Conservation (phyloP, 352 stramenopile species). For the Pythium plurisporium region DNA sequence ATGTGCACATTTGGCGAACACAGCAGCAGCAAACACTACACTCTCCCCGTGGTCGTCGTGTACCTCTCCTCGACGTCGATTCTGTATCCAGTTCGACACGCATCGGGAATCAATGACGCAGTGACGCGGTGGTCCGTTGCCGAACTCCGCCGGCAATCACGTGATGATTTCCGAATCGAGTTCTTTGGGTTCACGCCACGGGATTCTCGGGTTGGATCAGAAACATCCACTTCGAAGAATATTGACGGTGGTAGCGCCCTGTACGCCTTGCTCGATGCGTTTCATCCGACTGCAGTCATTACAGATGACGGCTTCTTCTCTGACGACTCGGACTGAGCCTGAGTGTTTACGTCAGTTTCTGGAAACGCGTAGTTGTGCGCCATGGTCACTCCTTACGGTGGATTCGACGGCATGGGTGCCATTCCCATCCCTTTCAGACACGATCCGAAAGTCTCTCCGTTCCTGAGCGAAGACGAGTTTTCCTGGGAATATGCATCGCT, state of each 20-base stretch:
- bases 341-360: conserved; percentile 16
- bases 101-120: conserved; percentile 47
- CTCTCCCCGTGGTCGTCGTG: conserved; percentile 41
- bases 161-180: conserved; percentile 27
- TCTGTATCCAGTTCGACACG: conserved; percentile 53
- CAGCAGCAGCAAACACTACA: conserved; percentile 35
- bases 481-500: conserved; percentile 1
- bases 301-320: conserved; percentile 22
- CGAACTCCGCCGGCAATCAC: conserved; percentile 44
- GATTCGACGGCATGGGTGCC: conserved; percentile 54
- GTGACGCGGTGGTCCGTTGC: conserved; percentile 46
- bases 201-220: conserved; percentile 24
- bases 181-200: conserved; percentile 41
- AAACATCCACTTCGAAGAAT: background rate
- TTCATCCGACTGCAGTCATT: conserved; percentile 8
- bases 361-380: conserved; percentile 28
- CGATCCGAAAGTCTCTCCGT: conserved; percentile 36
- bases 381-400: conserved; percentile 54
- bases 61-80: conserved; percentile 42
- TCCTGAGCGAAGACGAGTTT: conserved; percentile 18
- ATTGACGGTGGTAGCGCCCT: conserved; percentile 15
- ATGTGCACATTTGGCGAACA: too few relatives aligned
- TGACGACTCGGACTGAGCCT: conserved; percentile 10
- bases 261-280: conserved; percentile 8
- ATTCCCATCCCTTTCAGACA: conserved; percentile 34